Evolutionary conservation across 345 rosid species (phyloP).

Genomic region (Lepidium africanum): DNA sequence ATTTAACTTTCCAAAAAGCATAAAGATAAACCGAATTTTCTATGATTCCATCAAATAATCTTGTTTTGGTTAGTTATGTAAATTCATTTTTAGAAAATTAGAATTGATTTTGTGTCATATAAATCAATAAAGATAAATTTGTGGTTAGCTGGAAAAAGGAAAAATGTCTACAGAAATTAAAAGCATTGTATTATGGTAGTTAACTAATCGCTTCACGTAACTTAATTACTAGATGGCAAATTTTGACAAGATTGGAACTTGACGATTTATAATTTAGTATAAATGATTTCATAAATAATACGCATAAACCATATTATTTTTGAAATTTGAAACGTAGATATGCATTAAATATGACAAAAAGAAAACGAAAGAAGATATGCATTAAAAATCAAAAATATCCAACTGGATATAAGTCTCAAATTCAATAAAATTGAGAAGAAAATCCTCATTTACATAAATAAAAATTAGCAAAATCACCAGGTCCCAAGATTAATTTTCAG

Average conservation of each 20-base stretch:
- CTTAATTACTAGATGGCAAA: background rate
- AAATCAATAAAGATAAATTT: background rate
- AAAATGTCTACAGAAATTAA: background rate
- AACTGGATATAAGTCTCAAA: background rate
- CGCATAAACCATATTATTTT: background rate
- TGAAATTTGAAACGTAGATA: background rate
- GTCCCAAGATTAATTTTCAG: background rate
- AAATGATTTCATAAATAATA: background rate
- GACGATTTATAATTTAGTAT: background rate
- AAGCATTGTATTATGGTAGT: background rate
- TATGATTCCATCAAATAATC: background rate
- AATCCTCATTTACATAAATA: too few relatives aligned
- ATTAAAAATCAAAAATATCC: background rate
- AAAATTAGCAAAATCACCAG: background rate
- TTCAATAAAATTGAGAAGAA: background rate
- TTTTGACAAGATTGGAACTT: background rate
- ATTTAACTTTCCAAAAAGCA: conserved; percentile 27
- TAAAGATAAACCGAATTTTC: conserved; percentile 12
- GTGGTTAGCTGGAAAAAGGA: background rate
- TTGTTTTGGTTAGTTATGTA: background rate
- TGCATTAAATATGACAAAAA: too few relatives aligned
- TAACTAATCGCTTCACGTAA: background rate
- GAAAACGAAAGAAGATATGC: too few relatives aligned
- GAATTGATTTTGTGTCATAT: background rate
- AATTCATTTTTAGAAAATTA: background rate